Evolutionary conservation across 78 protist species (phyloP).

Genomic region (Protostelium mycophagum): DNA sequence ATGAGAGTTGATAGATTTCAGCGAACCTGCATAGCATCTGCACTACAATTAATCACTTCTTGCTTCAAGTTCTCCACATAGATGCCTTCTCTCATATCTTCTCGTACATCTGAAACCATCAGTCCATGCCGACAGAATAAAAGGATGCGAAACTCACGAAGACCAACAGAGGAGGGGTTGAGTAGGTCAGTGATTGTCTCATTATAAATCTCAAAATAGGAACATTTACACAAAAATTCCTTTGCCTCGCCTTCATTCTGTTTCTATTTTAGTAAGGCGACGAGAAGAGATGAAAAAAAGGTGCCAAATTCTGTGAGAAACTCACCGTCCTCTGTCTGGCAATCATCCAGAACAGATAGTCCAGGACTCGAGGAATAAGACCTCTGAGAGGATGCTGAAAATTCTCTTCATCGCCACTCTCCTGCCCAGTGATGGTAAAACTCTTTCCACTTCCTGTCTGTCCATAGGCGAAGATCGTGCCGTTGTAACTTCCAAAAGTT

Average conservation of each 20-base stretch:
- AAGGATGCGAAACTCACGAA: not conserved
- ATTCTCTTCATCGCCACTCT: not conserved
- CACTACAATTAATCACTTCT: not conserved
- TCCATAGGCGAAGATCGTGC: constrained; percentile 28
- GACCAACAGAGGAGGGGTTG: not conserved
- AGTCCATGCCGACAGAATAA: not conserved
- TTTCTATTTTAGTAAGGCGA: not conserved
- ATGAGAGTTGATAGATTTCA: not conserved
- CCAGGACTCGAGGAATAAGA: constrained; percentile 35
- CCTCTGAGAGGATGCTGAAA: constrained; percentile 12
- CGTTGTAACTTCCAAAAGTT: not conserved
- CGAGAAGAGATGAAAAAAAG: not conserved
- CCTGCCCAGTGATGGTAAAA: constrained; percentile 29
- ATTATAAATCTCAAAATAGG: constrained; percentile 70
- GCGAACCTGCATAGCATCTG: constrained; percentile 10
- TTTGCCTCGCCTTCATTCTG: not conserved
- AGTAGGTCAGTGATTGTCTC: constrained; percentile 56
- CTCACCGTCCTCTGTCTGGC: no score
- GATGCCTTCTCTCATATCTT: constrained; percentile 22
- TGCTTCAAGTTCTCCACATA: constrained; percentile 29
- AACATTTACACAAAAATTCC: constrained; percentile 12
- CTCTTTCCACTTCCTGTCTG: constrained; percentile 70
- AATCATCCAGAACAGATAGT: constrained; percentile 39
- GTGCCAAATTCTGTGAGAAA: no score
- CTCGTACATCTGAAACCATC: constrained; percentile 15